phyloP scores from a whole-genome alignment of 257 asterid species.

The Paraleonurus japonicus region DNA sequence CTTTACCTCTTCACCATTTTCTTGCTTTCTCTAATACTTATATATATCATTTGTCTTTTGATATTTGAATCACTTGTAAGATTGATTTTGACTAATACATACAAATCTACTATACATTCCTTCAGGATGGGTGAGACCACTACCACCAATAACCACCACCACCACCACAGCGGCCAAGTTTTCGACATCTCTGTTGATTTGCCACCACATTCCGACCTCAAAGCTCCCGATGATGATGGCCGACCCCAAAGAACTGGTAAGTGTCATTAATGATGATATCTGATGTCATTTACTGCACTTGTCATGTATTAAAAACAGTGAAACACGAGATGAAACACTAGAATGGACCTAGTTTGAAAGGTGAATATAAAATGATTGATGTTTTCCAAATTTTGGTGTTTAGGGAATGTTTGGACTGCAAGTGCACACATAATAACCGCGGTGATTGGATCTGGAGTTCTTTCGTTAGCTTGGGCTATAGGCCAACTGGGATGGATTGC shows the following conservation, averaged over 20 bases:
- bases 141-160: constrained; percentile 58
- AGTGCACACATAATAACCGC: constrained; percentile 62
- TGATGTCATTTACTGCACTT: too few relatives aligned
- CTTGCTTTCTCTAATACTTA: background rate
- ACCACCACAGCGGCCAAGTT: constrained; percentile 41
- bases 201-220: constrained; percentile 41
- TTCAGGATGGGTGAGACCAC: constrained; percentile 53
- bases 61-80: background rate
- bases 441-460: constrained; percentile 63
- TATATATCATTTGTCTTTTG: background rate
- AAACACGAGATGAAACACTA: too few relatives aligned
- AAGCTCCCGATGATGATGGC: constrained; percentile 52
- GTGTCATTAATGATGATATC: too few relatives aligned
- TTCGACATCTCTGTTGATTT: constrained; percentile 40
- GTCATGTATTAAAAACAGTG: too few relatives aligned
- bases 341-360: background rate
- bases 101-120: background rate
- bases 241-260: constrained; percentile 56
- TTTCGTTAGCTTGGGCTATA: constrained; percentile 63
- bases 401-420: constrained; percentile 62
- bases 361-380: background rate
- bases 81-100: background rate
- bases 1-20: background rate
- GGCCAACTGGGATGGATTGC: constrained; percentile 64
- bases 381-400: background rate